Evolutionary conservation across 179 eudicot species (phyloP).

Genomic region (Sideroxylon spinosum): DNA sequence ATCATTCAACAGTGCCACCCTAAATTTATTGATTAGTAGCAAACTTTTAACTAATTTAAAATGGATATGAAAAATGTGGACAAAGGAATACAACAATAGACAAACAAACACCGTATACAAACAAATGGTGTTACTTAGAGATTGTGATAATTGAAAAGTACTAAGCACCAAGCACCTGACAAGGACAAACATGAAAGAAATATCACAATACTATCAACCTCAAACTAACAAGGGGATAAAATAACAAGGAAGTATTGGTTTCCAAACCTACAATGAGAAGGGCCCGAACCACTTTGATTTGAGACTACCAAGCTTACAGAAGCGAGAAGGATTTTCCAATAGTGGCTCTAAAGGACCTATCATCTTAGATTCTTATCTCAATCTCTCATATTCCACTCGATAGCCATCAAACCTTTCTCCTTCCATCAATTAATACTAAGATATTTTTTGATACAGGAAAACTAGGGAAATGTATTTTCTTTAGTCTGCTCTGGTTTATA

Average conservation of each 20-base stretch:
- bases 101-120: neutral
- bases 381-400: neutral
- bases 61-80: neutral
- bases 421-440: neutral
- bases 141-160: neutral
- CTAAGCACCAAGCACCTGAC: neutral
- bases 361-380: neutral
- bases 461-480: neutral
- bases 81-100: neutral
- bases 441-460: neutral
- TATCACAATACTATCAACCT: neutral
- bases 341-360: neutral
- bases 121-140: neutral
- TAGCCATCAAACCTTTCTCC: neutral
- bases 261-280: neutral
- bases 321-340: neutral
- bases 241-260: neutral
- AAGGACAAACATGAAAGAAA: neutral
- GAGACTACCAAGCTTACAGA: neutral
- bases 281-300: neutral
- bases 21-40: neutral
- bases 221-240: neutral
- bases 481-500: neutral
- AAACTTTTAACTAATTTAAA: neutral
- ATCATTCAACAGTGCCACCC: conserved; percentile 2